A percentile compares a stretch with the other conserved stretches of the same genome.
Conservation (phyloP, 106 monocot genomes). For the Dendrobium officinale region DNA sequence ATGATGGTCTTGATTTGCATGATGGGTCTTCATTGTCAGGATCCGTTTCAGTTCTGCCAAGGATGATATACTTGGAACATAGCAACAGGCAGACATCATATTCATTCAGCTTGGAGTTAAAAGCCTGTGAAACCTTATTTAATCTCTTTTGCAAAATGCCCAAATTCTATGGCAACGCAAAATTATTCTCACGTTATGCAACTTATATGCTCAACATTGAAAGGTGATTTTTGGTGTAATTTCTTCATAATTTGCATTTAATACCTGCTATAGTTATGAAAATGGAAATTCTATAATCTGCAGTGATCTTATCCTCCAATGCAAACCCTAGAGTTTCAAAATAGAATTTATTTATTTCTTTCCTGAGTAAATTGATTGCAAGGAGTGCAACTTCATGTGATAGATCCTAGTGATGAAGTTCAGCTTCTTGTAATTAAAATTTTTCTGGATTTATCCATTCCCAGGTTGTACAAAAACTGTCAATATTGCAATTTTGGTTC, state of each 20-base stretch:
- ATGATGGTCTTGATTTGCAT: slow-evolving; percentile 12
- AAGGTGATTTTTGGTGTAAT: slow-evolving; percentile 33
- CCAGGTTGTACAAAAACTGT: not conserved
- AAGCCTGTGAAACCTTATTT: slow-evolving; percentile 50
- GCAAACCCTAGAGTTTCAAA: not conserved
- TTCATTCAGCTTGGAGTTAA: slow-evolving; percentile 19
- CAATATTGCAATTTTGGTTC: not conserved
- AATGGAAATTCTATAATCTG: not conserved
- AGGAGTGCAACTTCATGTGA: not conserved
- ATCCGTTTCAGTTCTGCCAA: not conserved
- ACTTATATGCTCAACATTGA: slow-evolving; percentile 59
- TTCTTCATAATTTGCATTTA: slow-evolving; percentile 3
- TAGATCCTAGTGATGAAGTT: not conserved
- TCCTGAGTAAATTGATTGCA: not conserved
- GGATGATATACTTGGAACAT: not conserved
- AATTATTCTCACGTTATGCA: slow-evolving; percentile 31
- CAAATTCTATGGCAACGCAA: slow-evolving; percentile 24
- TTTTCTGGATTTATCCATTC: not conserved
- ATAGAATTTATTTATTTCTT: not conserved
- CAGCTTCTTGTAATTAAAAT: not conserved
- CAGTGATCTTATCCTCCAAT: not conserved
- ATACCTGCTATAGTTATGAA: not conserved
- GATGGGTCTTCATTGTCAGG: slow-evolving; percentile 13
- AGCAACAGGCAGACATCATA: slow-evolving; percentile 9
- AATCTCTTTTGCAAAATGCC: slow-evolving; percentile 41